Percentiles rank a stretch among this genome's conserved stretches.
These are phyloP conservation scores for Hura crepitans DNA, from an alignment of 441 rosid genomes.

Conservation along the genomic window DNA sequence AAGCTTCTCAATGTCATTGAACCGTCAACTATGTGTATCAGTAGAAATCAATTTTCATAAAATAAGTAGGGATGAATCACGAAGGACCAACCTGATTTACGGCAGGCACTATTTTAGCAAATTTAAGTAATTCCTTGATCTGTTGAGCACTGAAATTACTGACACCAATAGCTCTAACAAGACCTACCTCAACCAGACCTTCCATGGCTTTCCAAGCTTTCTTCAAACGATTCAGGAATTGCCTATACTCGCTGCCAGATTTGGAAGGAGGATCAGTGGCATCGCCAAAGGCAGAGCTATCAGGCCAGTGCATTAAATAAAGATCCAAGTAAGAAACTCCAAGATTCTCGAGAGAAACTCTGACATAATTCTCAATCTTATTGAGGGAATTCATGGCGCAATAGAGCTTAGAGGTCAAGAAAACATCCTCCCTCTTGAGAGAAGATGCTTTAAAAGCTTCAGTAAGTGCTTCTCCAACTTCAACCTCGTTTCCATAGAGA, in stretches of 20 bases:
- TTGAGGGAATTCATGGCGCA: conserved; percentile 58
- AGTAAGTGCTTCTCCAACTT: conserved; percentile 54
- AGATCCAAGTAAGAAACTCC: conserved; percentile 55
- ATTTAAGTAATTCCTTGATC: conserved; percentile 55
- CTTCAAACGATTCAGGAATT: conserved; percentile 50
- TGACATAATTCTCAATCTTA: conserved; percentile 56
- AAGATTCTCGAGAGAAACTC: conserved; percentile 54
- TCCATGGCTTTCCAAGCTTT: conserved; percentile 66
- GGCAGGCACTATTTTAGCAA: conserved; percentile 51
- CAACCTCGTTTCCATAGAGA: conserved; percentile 56
- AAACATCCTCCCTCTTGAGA: conserved; percentile 48
- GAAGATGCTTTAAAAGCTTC: conserved; percentile 37
- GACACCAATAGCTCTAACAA: conserved; percentile 56
- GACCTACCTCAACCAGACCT: conserved; percentile 43
- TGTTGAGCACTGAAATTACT: conserved; percentile 52
- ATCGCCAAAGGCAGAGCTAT: conserved; percentile 50
- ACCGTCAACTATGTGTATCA: conserved; percentile 9
- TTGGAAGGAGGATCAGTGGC: conserved; percentile 60
- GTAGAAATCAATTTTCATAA: neutral
- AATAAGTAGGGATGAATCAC: neutral
- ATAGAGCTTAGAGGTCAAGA: conserved; percentile 54
- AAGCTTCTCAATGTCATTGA: neutral
- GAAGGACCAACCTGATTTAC: conserved; percentile 49
- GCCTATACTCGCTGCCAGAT: conserved; percentile 47
- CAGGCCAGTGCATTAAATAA: conserved; percentile 63